phyloP scores from a whole-genome alignment of 202 grass and related monocot species.

The Zoysia matrella region DNA sequence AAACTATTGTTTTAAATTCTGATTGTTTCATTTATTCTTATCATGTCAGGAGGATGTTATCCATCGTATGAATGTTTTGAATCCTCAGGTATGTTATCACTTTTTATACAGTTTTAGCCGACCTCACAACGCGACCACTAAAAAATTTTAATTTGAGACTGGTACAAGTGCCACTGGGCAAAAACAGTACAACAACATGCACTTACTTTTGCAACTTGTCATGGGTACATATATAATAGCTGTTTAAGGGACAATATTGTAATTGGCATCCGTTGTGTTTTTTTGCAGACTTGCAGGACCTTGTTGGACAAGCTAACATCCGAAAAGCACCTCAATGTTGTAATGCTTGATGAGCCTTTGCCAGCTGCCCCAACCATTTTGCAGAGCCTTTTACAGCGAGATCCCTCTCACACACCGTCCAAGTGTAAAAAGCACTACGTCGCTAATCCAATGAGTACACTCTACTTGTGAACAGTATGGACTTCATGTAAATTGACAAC shows the following conservation, averaged over 20 bases:
- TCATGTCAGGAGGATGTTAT: slow-evolving; percentile 82
- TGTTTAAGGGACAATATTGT: background rate
- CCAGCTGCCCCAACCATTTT: slow-evolving; percentile 62
- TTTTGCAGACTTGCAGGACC: slow-evolving; percentile 77
- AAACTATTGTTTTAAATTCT: slow-evolving; percentile 23
- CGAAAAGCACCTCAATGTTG: slow-evolving; percentile 62
- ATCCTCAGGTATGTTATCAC: slow-evolving; percentile 71
- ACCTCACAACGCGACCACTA: background rate
- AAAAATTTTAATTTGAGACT: background rate
- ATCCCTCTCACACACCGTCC: slow-evolving; percentile 17
- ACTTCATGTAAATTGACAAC: slow-evolving; percentile 9
- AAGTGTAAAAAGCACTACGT: slow-evolving; percentile 67
- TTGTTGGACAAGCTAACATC: slow-evolving; percentile 62
- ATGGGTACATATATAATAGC: background rate
- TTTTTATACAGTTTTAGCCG: slow-evolving; percentile 17
- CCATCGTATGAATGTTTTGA: slow-evolving; percentile 77
- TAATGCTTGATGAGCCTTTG: slow-evolving; percentile 50
- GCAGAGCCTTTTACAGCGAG: slow-evolving; percentile 46
- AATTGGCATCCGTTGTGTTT: background rate
- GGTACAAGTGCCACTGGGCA: background rate
- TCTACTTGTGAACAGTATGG: slow-evolving; percentile 40
- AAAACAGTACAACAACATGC: background rate
- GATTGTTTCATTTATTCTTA: slow-evolving; percentile 28
- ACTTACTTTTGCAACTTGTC: slow-evolving; percentile 6
- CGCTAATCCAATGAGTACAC: slow-evolving; percentile 71